These are phyloP conservation scores for Trypanosoma grayi DNA, from an alignment of 208 protist genomes.

Conservation along the genomic window DNA sequence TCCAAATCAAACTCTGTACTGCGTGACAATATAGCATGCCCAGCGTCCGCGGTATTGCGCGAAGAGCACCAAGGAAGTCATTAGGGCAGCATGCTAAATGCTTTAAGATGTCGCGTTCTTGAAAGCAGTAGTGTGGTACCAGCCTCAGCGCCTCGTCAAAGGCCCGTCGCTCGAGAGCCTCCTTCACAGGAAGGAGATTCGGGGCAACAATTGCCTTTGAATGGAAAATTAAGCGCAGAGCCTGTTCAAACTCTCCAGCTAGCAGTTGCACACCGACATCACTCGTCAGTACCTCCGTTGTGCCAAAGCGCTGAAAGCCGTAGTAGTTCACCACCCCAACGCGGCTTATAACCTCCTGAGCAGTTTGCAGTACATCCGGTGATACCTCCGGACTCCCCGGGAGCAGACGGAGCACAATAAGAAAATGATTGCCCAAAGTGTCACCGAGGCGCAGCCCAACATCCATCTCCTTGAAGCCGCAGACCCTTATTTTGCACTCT, in stretches of 20 bases:
- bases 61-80: constrained; percentile 74
- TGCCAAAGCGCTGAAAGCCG: constrained; percentile 95
- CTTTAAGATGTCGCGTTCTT: constrained; percentile 83
- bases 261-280: constrained; percentile 87
- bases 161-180: constrained; percentile 27
- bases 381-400: constrained; percentile 13
- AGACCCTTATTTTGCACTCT: constrained; percentile 67
- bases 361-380: neutral
- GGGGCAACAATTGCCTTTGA: constrained; percentile 60
- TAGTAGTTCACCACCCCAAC: constrained; percentile 95
- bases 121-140: constrained; percentile 71
- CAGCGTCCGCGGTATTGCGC: constrained; percentile 79
- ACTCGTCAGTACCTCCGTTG: constrained; percentile 88
- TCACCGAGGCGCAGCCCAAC: constrained; percentile 83
- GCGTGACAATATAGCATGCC: constrained; percentile 93
- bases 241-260: constrained; percentile 59
- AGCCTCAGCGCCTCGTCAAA: constrained; percentile 50
- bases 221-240: constrained; percentile 66
- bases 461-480: constrained; percentile 61
- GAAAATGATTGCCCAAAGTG: constrained; percentile 91
- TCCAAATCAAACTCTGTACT: constrained; percentile 94
- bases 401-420: constrained; percentile 81
- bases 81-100: constrained; percentile 58
- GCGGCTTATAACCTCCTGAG: constrained; percentile 33
- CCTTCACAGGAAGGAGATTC: constrained; percentile 35